A percentile compares a stretch with the other conserved stretches of the same genome.
Evolutionary conservation across 2,329 filamentous ascomycete species (phyloP).

Genomic region (Mycogone perniciosa): DNA sequence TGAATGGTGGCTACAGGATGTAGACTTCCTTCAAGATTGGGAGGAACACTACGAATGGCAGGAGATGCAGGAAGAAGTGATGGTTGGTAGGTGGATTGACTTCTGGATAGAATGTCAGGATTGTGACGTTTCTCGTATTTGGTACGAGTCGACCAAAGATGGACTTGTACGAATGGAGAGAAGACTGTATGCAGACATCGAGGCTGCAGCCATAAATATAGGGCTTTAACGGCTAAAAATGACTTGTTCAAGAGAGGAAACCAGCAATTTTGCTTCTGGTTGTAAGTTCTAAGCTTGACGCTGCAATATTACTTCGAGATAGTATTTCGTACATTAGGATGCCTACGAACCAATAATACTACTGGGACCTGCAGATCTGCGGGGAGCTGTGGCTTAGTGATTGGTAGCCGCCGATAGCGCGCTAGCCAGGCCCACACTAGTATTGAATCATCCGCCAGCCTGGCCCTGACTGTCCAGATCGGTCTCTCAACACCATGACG

Average conservation of each 20-base stretch:
- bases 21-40: background rate
- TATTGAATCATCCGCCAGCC: background rate
- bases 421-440: background rate
- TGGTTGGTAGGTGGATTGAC: background rate
- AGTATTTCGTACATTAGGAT: too few relatives aligned
- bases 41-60: background rate
- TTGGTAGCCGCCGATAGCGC: too few relatives aligned
- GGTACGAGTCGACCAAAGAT: background rate
- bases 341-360: too few relatives aligned
- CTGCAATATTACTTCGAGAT: too few relatives aligned
- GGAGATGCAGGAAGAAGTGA: background rate
- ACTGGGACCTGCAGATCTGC: too few relatives aligned
- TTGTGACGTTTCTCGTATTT: background rate
- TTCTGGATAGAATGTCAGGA: background rate
- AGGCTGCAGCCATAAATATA: background rate
- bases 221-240: too few relatives aligned
- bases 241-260: too few relatives aligned
- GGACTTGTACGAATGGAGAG: background rate
- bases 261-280: too few relatives aligned
- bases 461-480: background rate
- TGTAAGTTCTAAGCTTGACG: too few relatives aligned
- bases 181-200: background rate
- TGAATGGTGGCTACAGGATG: background rate
- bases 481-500: conserved; percentile 11
- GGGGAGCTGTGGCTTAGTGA: too few relatives aligned